Evolutionary conservation across 371 early-diverging fungal species (phyloP).

Genomic region (Mucor saturninus): DNA sequence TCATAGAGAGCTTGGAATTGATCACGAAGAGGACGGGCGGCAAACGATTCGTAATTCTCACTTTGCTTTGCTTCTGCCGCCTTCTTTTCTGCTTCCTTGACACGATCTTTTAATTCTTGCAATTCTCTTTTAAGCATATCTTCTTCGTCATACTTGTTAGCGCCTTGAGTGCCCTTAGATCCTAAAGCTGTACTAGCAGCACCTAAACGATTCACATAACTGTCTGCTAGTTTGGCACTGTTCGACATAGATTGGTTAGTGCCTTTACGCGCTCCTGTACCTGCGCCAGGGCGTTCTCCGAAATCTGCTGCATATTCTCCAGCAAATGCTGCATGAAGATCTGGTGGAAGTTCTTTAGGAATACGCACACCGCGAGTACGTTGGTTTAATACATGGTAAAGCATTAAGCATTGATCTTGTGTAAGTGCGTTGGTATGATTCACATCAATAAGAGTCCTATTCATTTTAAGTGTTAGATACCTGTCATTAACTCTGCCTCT

Average conservation of each 20-base stretch:
- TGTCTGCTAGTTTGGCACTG: conserved; percentile 54
- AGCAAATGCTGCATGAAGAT: conserved; percentile 57
- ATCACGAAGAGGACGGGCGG: conserved; percentile 48
- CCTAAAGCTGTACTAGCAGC: conserved; percentile 56
- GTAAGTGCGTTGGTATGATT: conserved; percentile 66
- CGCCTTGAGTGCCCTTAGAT: conserved; percentile 40
- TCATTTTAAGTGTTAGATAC: neutral
- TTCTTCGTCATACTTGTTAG: conserved; percentile 52
- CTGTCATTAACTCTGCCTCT: neutral
- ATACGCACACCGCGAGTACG: conserved; percentile 51
- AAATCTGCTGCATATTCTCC: conserved; percentile 60
- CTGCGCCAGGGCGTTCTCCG: conserved; percentile 55
- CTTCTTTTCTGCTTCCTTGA: conserved; percentile 45
- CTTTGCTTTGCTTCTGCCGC: conserved; percentile 30
- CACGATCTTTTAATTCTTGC: conserved; percentile 46
- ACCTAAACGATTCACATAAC: conserved; percentile 55
- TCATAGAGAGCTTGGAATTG: conserved; percentile 58
- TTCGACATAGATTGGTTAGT: conserved; percentile 53
- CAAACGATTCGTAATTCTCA: conserved; percentile 43
- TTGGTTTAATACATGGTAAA: conserved; percentile 68
- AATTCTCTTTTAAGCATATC: conserved; percentile 52
- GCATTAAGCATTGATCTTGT: conserved; percentile 66
- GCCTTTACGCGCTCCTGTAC: conserved; percentile 53
- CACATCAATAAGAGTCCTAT: conserved; percentile 65
- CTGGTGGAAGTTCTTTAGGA: conserved; percentile 51